Conservation (phyloP, 2,329 filamentous ascomycete genomes). For the Monosporascus cannonballus region DNA sequence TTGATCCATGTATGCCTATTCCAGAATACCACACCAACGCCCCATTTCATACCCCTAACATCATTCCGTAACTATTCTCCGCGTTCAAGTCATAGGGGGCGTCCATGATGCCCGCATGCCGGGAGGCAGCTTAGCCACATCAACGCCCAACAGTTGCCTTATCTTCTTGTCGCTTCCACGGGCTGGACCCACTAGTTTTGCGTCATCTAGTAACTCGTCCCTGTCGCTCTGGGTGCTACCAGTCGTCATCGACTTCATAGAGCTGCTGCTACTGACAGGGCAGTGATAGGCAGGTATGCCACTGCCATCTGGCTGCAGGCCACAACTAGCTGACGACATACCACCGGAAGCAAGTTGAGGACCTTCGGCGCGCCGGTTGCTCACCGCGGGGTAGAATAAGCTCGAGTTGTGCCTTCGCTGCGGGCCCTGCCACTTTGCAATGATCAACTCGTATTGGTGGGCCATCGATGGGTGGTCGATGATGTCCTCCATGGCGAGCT, state of each 20-base stretch:
- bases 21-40: no score
- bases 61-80: not conserved
- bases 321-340: no score
- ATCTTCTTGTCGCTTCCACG: not conserved
- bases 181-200: not conserved
- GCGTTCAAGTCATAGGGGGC: not conserved
- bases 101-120: not conserved
- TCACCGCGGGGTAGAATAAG: slow-evolving; percentile 1
- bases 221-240: slow-evolving; percentile 21
- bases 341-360: not conserved
- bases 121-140: not conserved
- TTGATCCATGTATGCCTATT: no score
- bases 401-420: slow-evolving; percentile 15
- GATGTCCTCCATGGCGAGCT: slow-evolving; percentile 40
- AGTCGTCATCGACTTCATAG: slow-evolving; percentile 23
- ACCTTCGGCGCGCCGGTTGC: not conserved
- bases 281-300: not conserved
- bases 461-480: slow-evolving; percentile 45
- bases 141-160: not conserved
- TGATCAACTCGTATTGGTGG: slow-evolving; percentile 38
- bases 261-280: slow-evolving; percentile 13
- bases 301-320: not conserved
- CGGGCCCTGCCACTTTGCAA: slow-evolving; percentile 19
- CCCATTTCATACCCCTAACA: not conserved
- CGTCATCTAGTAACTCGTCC: slow-evolving; percentile 11